Evolutionary conservation across 2,329 filamentous ascomycete genomes (phyloP).

Genomic region (Fusarium zealandicum): DNA sequence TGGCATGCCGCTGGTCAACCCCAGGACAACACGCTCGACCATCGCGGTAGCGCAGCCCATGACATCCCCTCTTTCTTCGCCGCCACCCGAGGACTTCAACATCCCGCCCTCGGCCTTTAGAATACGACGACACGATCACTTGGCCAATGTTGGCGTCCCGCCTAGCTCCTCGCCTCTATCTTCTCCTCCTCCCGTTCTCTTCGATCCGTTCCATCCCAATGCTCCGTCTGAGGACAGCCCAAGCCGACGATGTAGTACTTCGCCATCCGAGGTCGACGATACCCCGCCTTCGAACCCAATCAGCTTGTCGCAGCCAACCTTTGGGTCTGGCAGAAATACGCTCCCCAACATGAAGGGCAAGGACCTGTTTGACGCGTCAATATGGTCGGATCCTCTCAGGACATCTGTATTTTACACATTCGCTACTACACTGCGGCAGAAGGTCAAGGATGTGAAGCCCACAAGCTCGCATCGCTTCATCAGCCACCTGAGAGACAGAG

Average conservation of each 20-base stretch:
- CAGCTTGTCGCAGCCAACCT: constrained; percentile 48
- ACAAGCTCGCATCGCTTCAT: constrained; percentile 75
- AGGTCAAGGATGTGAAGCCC: constrained; percentile 67
- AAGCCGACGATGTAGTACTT: constrained; percentile 48
- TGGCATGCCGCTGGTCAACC: constrained; percentile 22
- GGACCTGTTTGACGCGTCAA: constrained; percentile 74
- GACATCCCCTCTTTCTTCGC: constrained; percentile 51
- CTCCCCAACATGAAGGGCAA: constrained; percentile 72
- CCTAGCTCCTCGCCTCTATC: constrained; percentile 63
- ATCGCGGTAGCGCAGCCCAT: constrained; percentile 33
- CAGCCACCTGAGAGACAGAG: constrained; percentile 68
- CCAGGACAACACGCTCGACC: constrained; percentile 30
- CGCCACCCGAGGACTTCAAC: constrained; percentile 45
- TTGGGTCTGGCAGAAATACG: constrained; percentile 43
- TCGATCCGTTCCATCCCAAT: constrained; percentile 57
- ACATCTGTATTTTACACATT: constrained; percentile 78
- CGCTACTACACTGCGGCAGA: constrained; percentile 70
- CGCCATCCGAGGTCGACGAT: constrained; percentile 56
- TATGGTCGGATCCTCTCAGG: constrained; percentile 72
- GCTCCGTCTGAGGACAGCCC: constrained; percentile 49
- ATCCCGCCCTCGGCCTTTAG: constrained; percentile 39
- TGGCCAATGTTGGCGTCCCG: constrained; percentile 35
- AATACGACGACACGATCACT: constrained; percentile 31
- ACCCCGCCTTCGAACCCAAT: constrained; percentile 51
- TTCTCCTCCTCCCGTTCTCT: constrained; percentile 61